phyloP scores from a whole-genome alignment of 495 filamentous ascomycete genomes.

The Penicillium coprophilum region DNA sequence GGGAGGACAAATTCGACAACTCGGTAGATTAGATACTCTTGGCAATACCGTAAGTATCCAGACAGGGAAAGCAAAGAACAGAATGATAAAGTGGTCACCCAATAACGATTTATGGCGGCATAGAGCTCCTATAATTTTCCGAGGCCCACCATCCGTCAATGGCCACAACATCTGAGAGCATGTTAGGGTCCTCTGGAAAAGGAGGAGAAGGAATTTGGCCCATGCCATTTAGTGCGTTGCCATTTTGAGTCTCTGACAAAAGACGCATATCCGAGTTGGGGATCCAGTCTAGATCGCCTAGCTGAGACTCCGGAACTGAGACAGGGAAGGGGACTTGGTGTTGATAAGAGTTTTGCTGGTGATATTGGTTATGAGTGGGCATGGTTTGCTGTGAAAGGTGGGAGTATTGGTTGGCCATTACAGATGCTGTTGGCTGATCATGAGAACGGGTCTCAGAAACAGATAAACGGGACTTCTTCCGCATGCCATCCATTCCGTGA shows the following conservation, averaged over 20 bases:
- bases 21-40: not conserved
- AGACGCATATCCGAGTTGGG: constrained; percentile 33
- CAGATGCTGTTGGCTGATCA: constrained; percentile 4
- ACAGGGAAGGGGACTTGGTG: constrained; percentile 11
- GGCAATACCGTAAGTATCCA: not conserved
- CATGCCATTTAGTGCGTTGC: constrained; percentile 1
- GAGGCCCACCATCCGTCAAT: constrained; percentile 46
- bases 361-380: not conserved
- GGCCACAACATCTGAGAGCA: constrained; percentile 38
- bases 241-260: constrained; percentile 28
- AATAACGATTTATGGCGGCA: not conserved
- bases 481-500: constrained; percentile 17
- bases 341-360: not conserved
- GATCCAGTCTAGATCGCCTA: constrained; percentile 39
- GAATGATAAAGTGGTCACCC: not conserved
- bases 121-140: not conserved
- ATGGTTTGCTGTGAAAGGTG: not conserved
- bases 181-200: constrained; percentile 26
- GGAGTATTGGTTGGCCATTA: constrained; percentile 1
- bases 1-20: not conserved
- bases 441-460: constrained; percentile 6
- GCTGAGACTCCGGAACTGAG: constrained; percentile 13
- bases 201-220: constrained; percentile 15
- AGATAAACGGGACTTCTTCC: constrained; percentile 34
- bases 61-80: not conserved